phyloP scores from a whole-genome alignment of 2,329 filamentous ascomycete species.

The Phyllachora maydis region DNA sequence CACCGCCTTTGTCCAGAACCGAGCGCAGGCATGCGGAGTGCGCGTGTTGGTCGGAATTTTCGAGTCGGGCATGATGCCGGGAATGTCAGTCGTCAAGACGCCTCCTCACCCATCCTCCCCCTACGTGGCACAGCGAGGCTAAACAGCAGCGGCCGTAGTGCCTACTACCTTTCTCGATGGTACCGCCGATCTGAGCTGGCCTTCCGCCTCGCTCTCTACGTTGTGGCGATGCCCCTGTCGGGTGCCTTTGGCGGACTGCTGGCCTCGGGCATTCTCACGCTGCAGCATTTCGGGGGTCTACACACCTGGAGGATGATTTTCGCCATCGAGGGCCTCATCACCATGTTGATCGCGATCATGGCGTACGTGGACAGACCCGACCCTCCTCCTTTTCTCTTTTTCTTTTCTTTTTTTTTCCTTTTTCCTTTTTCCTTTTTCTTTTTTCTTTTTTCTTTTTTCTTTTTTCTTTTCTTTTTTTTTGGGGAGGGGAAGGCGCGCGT shows the following conservation, averaged over 20 bases:
- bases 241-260: slow-evolving; percentile 46
- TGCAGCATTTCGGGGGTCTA: slow-evolving; percentile 33
- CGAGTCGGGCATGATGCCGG: slow-evolving; percentile 43
- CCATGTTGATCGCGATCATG: slow-evolving; percentile 27
- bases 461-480: no score
- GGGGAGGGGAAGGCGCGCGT: no score
- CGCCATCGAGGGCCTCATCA: slow-evolving; percentile 47
- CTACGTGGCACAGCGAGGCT: no score
- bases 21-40: slow-evolving; percentile 23
- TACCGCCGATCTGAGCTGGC: slow-evolving; percentile 40
- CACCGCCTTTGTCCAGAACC: slow-evolving; percentile 34
- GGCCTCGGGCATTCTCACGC: slow-evolving; percentile 36
- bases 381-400: no score
- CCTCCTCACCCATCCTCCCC: no score
- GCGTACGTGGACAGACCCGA: background rate
- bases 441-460: no score
- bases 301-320: slow-evolving; percentile 51
- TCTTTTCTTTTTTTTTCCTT: no score
- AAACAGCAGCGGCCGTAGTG: no score
- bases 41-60: slow-evolving; percentile 37
- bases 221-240: slow-evolving; percentile 41
- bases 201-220: slow-evolving; percentile 39
- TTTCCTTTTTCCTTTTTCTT: no score
- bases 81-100: no score
- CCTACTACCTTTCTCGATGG: slow-evolving; percentile 39